Evolutionary conservation across 2,329 filamentous ascomycete species (phyloP).

Genomic region (Aspergillus proliferans): DNA sequence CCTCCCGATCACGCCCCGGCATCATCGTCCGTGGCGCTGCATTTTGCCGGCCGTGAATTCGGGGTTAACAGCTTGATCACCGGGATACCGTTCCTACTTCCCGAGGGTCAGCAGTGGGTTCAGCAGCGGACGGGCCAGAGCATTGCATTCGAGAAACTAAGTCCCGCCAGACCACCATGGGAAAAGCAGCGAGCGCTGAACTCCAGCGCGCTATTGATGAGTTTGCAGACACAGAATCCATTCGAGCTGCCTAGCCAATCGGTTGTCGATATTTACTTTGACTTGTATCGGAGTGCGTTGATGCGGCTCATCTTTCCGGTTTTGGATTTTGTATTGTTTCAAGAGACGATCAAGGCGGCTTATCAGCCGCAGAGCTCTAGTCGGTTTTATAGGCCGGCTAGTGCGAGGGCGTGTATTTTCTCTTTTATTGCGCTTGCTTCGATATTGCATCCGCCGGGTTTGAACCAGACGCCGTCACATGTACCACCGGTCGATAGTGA

Average conservation of each 20-base stretch:
- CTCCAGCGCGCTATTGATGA: constrained; percentile 14
- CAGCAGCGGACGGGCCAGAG: constrained; percentile 40
- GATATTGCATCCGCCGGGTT: constrained; percentile 16
- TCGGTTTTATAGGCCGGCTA: constrained; percentile 21
- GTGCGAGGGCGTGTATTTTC: constrained; percentile 44
- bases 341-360: constrained; percentile 40
- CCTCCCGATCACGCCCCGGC: constrained; percentile 10
- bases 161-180: constrained; percentile 26
- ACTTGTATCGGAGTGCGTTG: constrained; percentile 27
- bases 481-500: constrained; percentile 34
- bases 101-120: constrained; percentile 46
- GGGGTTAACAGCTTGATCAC: constrained; percentile 44
- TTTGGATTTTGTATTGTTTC: constrained; percentile 44
- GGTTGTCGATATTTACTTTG: constrained; percentile 26
- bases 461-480: constrained; percentile 1
- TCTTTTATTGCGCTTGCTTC: constrained; percentile 42
- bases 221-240: constrained; percentile 12
- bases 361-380: constrained; percentile 29
- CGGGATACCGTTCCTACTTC: constrained; percentile 47
- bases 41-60: constrained; percentile 45
- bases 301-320: constrained; percentile 46
- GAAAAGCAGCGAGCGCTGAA: constrained; percentile 26
- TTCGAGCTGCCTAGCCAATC: constrained; percentile 33
- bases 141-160: constrained; percentile 24
- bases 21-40: constrained; percentile 33